Percentiles rank a stretch among this genome's conserved stretches.
Evolutionary conservation across 805 yeast species (phyloP).

Genomic region (Candida parachauliodes): DNA sequence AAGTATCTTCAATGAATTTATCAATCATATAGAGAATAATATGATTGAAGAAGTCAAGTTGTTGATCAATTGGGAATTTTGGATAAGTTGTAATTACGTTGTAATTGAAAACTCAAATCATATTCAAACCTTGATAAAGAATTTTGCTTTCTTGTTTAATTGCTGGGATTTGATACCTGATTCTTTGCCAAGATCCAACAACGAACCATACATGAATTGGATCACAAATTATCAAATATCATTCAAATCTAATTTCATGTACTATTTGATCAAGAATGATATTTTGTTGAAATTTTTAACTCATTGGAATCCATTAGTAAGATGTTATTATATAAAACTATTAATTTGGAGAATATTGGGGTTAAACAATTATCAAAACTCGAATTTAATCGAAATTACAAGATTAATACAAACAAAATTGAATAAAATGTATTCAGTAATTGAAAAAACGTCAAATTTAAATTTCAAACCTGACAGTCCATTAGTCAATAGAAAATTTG

Average conservation of each 20-base stretch:
- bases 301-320: slow-evolving; percentile 77
- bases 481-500: slow-evolving; percentile 46
- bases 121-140: slow-evolving; percentile 58
- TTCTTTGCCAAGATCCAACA: slow-evolving; percentile 10
- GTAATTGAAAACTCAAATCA: slow-evolving; percentile 60
- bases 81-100: slow-evolving; percentile 58
- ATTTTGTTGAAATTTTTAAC: slow-evolving; percentile 59
- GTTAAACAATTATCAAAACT: slow-evolving; percentile 35
- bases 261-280: slow-evolving; percentile 49
- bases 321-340: slow-evolving; percentile 65
- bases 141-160: slow-evolving; percentile 64
- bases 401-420: slow-evolving; percentile 29
- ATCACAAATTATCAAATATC: slow-evolving; percentile 33
- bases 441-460: slow-evolving; percentile 24
- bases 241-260: slow-evolving; percentile 45
- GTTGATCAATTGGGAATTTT: slow-evolving; percentile 67
- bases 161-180: slow-evolving; percentile 68
- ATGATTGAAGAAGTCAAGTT: slow-evolving; percentile 5
- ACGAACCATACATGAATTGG: slow-evolving; percentile 30
- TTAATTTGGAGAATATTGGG: slow-evolving; percentile 64
- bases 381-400: slow-evolving; percentile 27
- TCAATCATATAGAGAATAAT: slow-evolving; percentile 28
- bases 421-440: slow-evolving; percentile 20
- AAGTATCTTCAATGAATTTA: slow-evolving; percentile 38
- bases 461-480: slow-evolving; percentile 36